These are phyloP conservation scores for Lithocarpus polystachyus DNA, from an alignment of 306 rosid species.

Conservation along the genomic window DNA sequence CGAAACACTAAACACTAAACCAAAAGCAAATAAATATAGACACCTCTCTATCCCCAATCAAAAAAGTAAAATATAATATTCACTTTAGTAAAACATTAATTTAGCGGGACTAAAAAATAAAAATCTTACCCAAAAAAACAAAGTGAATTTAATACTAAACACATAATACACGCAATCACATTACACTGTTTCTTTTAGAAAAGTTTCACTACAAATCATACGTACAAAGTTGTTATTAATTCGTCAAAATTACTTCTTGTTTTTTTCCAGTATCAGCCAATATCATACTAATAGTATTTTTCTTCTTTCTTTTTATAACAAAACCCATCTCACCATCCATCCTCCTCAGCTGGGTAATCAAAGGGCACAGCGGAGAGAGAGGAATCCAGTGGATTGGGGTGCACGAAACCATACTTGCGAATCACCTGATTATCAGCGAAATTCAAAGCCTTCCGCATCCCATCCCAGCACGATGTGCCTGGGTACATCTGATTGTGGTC, in stretches of 20 bases:
- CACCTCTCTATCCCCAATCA: no score
- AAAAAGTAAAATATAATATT: no score
- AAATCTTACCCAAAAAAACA: no score
- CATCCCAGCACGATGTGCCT: constrained; percentile 64
- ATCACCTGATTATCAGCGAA: constrained; percentile 89
- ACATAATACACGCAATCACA: not conserved
- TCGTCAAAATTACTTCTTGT: rapidly evolving
- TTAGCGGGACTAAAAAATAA: no score
- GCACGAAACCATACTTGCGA: constrained; percentile 56
- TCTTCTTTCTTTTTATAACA: no score
- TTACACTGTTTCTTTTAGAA: not conserved
- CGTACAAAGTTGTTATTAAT: no score
- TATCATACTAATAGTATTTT: no score
- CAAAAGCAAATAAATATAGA: no score
- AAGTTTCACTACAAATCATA: no score
- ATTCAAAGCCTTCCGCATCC: constrained; percentile 59
- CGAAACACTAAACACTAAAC: no score
- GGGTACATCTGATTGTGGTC: constrained; percentile 55
- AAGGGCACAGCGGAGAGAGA: constrained; percentile 46
- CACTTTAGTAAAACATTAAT: no score
- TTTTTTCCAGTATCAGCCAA: rapidly evolving
- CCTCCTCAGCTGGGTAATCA: constrained; percentile 43
- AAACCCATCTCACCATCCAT: not conserved
- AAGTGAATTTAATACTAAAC: not conserved
- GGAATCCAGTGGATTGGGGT: constrained; percentile 32